Percentiles rank a stretch among this genome's conserved stretches.
Evolutionary conservation across 2,329 filamentous ascomycete species (phyloP).

Genomic region (Clathrospora elynae): DNA sequence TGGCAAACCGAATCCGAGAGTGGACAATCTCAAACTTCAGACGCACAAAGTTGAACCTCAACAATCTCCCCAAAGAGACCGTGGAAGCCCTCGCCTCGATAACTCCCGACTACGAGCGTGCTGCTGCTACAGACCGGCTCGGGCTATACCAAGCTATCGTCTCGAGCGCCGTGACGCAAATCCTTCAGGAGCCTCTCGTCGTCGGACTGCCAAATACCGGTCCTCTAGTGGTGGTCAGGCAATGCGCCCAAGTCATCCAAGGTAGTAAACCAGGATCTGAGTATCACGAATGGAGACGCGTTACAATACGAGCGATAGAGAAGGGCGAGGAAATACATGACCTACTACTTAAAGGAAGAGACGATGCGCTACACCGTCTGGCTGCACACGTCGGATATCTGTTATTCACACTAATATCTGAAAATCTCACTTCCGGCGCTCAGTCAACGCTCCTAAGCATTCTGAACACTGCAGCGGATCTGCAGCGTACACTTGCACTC

Average conservation of each 20-base stretch:
- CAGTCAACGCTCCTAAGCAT: conserved; percentile 29
- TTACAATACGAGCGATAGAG: conserved; percentile 36
- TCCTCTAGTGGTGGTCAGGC: conserved; percentile 22
- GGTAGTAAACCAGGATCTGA: conserved; percentile 20
- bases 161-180: conserved; percentile 30
- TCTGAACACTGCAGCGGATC: conserved; percentile 27
- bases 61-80: conserved; percentile 24
- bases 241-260: conserved; percentile 28
- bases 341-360: conserved; percentile 20
- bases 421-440: conserved; percentile 21
- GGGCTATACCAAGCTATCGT: conserved; percentile 42
- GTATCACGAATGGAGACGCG: conserved; percentile 37
- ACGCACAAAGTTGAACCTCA: conserved; percentile 58
- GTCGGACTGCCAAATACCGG: conserved; percentile 36
- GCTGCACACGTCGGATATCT: conserved; percentile 26
- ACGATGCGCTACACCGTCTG: conserved; percentile 24
- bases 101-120: conserved; percentile 18
- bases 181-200: conserved; percentile 34
- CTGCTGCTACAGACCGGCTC: conserved; percentile 32
- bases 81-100: conserved; percentile 23
- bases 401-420: conserved; percentile 32
- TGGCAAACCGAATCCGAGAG: conserved; percentile 73
- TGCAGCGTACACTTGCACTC: conserved; percentile 36
- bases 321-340: conserved; percentile 15
- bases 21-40: conserved; percentile 75